These are phyloP conservation scores for Didymella exigua DNA, from an alignment of 2,329 filamentous ascomycete species.

Conservation along the genomic window DNA sequence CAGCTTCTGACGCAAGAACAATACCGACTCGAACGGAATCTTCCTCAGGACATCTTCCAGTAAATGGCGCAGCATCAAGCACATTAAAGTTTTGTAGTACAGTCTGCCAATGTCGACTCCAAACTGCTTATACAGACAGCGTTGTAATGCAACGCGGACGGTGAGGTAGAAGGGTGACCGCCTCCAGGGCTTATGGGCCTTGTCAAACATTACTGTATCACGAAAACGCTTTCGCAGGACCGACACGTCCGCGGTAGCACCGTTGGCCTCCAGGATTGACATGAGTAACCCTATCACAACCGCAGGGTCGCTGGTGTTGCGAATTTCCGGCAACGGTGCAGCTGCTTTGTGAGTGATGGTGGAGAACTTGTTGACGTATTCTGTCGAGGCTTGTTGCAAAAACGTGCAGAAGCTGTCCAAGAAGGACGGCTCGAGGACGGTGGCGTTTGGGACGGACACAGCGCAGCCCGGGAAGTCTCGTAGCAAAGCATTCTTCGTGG, in stretches of 20 bases:
- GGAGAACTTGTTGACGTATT: conserved; percentile 60
- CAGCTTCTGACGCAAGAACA: conserved; percentile 59
- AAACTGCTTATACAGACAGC: conserved; percentile 54
- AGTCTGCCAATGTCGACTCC: conserved; percentile 53
- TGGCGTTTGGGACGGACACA: conserved; percentile 52
- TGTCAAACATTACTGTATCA: conserved; percentile 64
- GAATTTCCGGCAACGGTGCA: conserved; percentile 55
- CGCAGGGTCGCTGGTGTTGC: conserved; percentile 63
- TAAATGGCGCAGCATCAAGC: conserved; percentile 54
- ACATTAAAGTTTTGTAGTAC: conserved; percentile 66
- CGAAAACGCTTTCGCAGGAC: conserved; percentile 63
- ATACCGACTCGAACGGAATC: conserved; percentile 46
- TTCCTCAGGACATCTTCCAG: conserved; percentile 48
- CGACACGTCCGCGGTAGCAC: conserved; percentile 45
- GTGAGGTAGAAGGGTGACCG: conserved; percentile 67
- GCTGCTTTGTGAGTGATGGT: conserved; percentile 61
- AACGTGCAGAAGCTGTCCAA: conserved; percentile 57
- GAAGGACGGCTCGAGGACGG: conserved; percentile 53
- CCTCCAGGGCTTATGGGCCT: conserved; percentile 63
- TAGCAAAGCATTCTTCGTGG: conserved; percentile 57
- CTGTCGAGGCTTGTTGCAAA: conserved; percentile 61
- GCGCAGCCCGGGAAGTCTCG: conserved; percentile 66
- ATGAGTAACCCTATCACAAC: conserved; percentile 66
- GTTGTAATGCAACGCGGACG: conserved; percentile 63
- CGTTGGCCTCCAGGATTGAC: conserved; percentile 63